Evolutionary conservation across 2,329 filamentous ascomycete genomes (phyloP), one percentile per base, ranked within the genome.

Genomic region (Helotiales sp.): DNA sequence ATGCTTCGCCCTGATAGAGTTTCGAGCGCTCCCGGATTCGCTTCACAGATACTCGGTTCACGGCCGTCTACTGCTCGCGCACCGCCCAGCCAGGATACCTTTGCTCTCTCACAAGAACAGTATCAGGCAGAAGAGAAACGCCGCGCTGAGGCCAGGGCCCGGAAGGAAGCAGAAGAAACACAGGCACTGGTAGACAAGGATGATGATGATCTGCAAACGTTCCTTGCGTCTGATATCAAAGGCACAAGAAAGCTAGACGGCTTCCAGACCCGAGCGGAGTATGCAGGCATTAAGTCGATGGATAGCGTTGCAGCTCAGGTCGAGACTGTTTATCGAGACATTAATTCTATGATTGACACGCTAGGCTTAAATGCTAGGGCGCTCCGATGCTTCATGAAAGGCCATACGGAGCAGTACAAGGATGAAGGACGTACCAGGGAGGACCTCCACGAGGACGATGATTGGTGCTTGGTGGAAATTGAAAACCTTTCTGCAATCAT

Each of bases 311-410:
- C 84, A 3, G 79, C 81, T 8, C 85, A 87, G 64, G 84, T 86
- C 22, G 85, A 88, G 67, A 81, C 84, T 17, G 77, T 88, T 1
- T 95, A 90, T 71, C 83, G 88, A 44, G 90, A 93, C 67, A 90
- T 93, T 70, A 93, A 95, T 72, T 90, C 90, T 12, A 99, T 98
- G 95, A 87, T 99, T 42, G 91, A 97, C 67, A 93, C 90, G 0
- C 77, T 98, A 38, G 93, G 93, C 9, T 81, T 97, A 50, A 98
- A 98, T 70, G 85, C 90, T 5, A 83, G 93, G 34, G 78, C 80
- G 48, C 52, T 75, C 29, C 66, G 69, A 48, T 77, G 78, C 10
- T 88, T 87, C 63, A 79, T 93, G 42, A 79, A 83, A 55, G 90
- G 88, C 7, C 89, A 96, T 65, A 79, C 78, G 10, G 77, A 85